phyloP scores from a whole-genome alignment of 208 protist species.

The Acanthamoeba castellanii region DNA sequence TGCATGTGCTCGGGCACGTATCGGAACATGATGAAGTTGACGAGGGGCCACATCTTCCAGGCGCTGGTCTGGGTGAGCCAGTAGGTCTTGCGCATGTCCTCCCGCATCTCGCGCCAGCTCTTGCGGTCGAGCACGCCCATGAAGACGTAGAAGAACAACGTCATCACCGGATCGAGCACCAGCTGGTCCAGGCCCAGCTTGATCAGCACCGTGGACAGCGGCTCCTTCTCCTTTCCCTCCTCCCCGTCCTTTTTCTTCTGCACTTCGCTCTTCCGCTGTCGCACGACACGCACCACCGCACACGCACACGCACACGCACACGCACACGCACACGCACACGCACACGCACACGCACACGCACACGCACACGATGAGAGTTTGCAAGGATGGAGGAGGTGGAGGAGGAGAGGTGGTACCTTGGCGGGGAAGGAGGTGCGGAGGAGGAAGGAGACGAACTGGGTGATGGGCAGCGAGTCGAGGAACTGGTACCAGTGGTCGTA shows the following conservation, averaged over 20 bases:
- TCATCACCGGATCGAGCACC: constrained; percentile 23
- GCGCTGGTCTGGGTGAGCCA: constrained; percentile 30
- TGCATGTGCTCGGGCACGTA: constrained; percentile 53
- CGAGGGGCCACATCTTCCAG: constrained; percentile 48
- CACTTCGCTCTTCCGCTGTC: not conserved
- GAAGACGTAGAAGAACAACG: constrained; percentile 15
- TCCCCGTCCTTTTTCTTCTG: not conserved
- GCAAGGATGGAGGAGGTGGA: not conserved
- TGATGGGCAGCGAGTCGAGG: constrained; percentile 3
- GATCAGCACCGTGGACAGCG: not conserved
- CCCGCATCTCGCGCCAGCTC: not conserved
- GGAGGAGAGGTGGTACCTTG: not conserved
- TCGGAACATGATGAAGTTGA: constrained; percentile 59
- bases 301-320: too few relatives aligned
- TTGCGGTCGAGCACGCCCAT: constrained; percentile 35
- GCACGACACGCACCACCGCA: too few relatives aligned
- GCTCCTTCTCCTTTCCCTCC: not conserved
- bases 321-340: too few relatives aligned
- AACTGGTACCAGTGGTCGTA: constrained; percentile 25
- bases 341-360: too few relatives aligned
- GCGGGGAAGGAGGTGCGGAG: not conserved
- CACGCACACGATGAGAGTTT: not conserved
- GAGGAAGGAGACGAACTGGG: not conserved
- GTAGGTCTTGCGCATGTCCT: constrained; percentile 13
- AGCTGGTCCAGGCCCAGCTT: constrained; percentile 50